These are phyloP conservation scores for Suhomyces atakaporum DNA, from an alignment of 1,139 yeast genomes.

Conservation along the genomic window DNA sequence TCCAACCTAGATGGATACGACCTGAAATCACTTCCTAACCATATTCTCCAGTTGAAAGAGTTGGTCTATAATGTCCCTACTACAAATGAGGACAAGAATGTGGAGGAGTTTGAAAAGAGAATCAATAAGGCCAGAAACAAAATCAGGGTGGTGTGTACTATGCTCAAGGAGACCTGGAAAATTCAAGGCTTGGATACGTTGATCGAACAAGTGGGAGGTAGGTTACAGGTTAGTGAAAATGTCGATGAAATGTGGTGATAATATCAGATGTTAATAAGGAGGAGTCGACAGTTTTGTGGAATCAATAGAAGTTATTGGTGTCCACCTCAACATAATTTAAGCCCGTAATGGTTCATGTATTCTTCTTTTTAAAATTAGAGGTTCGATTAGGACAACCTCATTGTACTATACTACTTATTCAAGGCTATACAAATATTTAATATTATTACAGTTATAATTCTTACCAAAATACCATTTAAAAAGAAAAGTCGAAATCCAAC, in stretches of 20 bases:
- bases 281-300: too few relatives aligned
- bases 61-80: slow-evolving; percentile 28
- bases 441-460: too few relatives aligned
- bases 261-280: too few relatives aligned
- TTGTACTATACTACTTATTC: too few relatives aligned
- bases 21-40: slow-evolving; percentile 24
- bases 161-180: slow-evolving; percentile 38
- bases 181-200: slow-evolving; percentile 36
- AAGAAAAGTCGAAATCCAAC: slow-evolving; percentile 43
- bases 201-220: slow-evolving; percentile 42
- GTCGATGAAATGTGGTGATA: slow-evolving; percentile 50
- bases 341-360: too few relatives aligned
- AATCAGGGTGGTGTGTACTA: slow-evolving; percentile 45
- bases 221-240: slow-evolving; percentile 40
- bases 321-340: too few relatives aligned
- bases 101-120: slow-evolving; percentile 47
- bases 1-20: slow-evolving; percentile 20
- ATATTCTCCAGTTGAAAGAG: slow-evolving; percentile 31
- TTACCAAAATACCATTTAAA: too few relatives aligned
- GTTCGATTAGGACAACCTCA: too few relatives aligned
- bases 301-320: too few relatives aligned
- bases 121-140: slow-evolving; percentile 54
- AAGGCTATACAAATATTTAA: too few relatives aligned
- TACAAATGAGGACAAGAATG: slow-evolving; percentile 46
- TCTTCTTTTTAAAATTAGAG: too few relatives aligned